Conservation (phyloP, 2,329 filamentous ascomycete species). For the Fusarium nelsonii region DNA sequence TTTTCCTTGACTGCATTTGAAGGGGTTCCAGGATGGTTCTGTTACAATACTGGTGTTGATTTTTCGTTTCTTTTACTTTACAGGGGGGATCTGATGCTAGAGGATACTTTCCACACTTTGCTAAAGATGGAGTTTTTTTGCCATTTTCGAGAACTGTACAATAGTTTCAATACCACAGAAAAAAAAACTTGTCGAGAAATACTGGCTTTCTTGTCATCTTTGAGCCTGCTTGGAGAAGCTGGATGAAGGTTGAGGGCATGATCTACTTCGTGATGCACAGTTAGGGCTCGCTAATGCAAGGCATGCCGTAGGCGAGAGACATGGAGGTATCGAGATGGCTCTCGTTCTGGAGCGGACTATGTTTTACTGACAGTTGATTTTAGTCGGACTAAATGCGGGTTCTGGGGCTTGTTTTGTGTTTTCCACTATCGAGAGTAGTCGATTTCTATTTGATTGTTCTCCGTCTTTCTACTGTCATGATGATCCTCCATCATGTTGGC, state of each 20-base stretch:
- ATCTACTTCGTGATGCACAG: neutral
- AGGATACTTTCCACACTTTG: conserved; percentile 41
- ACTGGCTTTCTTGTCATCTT: neutral
- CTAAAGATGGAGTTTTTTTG: conserved; percentile 24
- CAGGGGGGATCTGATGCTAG: conserved; percentile 42
- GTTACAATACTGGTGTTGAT: conserved; percentile 31
- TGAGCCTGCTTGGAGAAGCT: neutral
- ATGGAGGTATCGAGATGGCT: neutral
- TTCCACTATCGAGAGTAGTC: neutral
- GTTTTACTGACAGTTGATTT: neutral
- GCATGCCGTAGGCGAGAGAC: neutral
- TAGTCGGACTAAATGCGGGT: neutral
- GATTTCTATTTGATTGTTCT: neutral
- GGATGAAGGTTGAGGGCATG: neutral
- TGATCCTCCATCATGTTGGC: conserved; percentile 26
- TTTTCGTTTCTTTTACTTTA: conserved; percentile 25
- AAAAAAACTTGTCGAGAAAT: conserved; percentile 41
- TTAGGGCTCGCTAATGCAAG: conserved; percentile 40
- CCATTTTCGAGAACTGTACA: conserved; percentile 39
- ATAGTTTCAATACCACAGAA: conserved; percentile 43
- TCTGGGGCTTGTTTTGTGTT: neutral
- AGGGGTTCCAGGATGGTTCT: conserved; percentile 46
- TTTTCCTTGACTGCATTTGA: conserved; percentile 45
- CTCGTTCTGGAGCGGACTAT: neutral
- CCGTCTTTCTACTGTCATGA: conserved; percentile 13